Evolutionary conservation across 148 eudicot species (phyloP).

Genomic region (Dianthus caryophyllus): DNA sequence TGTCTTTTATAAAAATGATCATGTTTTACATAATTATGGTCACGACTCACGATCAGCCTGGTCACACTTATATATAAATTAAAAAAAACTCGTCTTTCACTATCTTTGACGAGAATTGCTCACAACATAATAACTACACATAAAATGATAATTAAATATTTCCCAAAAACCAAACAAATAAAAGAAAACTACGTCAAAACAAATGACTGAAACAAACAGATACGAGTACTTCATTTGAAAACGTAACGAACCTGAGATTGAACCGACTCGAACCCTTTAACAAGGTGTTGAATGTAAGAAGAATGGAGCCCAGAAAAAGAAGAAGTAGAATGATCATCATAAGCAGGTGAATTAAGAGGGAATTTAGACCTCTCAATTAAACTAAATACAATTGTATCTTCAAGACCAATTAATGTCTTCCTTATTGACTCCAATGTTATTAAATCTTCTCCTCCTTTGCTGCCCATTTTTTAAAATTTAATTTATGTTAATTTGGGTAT

Average conservation of each 20-base stretch:
- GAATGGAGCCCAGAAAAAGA: slow-evolving; percentile 31
- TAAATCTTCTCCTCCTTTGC: slow-evolving; percentile 25
- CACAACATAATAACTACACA: no score
- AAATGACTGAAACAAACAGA: background rate
- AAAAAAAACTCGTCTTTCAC: no score
- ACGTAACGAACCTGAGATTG: slow-evolving; percentile 65
- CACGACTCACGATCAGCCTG: no score
- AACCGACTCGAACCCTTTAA: slow-evolving; percentile 55
- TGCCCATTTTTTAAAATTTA: slow-evolving; percentile 33
- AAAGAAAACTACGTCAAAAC: background rate
- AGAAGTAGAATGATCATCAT: slow-evolving; percentile 29
- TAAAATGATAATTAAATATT: no score
- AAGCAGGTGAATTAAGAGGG: slow-evolving; percentile 53
- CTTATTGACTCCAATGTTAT: slow-evolving; percentile 48
- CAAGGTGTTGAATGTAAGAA: slow-evolving; percentile 30
- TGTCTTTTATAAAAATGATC: no score
- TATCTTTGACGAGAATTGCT: no score
- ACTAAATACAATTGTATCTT: slow-evolving; percentile 68
- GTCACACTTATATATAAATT: no score
- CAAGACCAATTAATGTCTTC: slow-evolving; percentile 51
- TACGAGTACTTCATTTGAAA: no score
- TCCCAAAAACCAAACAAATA: no score
- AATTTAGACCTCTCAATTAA: slow-evolving; percentile 63
- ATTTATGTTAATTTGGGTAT: no score
- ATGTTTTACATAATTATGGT: no score